Evolutionary conservation across 108 stramenopile species (phyloP), one percentile per base, ranked within the genome.

Genomic region (Cyclotella distinguenda): DNA sequence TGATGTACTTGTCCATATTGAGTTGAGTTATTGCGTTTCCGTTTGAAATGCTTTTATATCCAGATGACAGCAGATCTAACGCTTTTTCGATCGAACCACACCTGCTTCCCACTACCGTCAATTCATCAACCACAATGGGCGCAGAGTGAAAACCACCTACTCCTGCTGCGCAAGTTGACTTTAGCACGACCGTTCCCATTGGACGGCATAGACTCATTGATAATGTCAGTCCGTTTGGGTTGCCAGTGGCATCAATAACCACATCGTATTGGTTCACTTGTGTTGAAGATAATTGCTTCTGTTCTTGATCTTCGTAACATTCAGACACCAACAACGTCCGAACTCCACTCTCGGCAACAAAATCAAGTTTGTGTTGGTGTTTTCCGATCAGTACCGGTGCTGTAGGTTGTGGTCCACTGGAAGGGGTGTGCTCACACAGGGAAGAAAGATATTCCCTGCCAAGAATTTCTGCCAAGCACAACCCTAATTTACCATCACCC

Each of bases 101-200:
- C 26, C 89, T 69, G 49, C 64, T 66, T 21, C 89, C 86, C 10
- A 90, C 70, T 7, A 90, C 86, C 15, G 61, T 72, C 52, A 86
- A 70, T 62, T 90, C 89, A 56, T 90, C 84, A 68, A 90, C 86
- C 43, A 90, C 89, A 58, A 90, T 75, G 6, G 88, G 86, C 3
- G 88, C 88, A 12, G 86, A 78, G 64, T 85, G 78, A 74, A 90
- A 87, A 23, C 70, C 70, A 30, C 67, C 59, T 10, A 72, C 62
- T 15, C 80, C 83, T 15, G 86, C 80, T 8, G 88, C 88, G 58
- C 86, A 87, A 6, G 88, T 90, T 28, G 80, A 82, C 64, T 90
- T 90, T 12, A 90, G 69, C 34, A 83, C 78, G 33, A 87, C 43
- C 9, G 80, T 84, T 40, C 86, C 89, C 86, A 82, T 79, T 0